These are phyloP conservation scores for Arthrobotrys entomopaga DNA, from an alignment of 2,329 filamentous ascomycete genomes.

Conservation along the genomic window DNA sequence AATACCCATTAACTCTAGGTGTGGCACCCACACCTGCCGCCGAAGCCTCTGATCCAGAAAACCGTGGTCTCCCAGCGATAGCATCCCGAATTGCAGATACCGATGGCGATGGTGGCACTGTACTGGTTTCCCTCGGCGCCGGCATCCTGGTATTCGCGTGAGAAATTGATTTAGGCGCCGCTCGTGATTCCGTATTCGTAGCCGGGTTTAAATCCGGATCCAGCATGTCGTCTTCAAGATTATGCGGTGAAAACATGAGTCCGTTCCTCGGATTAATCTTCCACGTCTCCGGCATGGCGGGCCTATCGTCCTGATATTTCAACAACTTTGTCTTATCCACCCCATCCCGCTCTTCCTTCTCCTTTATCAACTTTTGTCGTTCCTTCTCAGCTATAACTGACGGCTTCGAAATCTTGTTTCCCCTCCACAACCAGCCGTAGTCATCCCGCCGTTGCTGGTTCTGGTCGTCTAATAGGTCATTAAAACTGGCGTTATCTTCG, in stretches of 20 bases:
- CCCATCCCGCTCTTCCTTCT: conserved; percentile 71
- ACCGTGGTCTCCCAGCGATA: conserved; percentile 76
- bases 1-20: conserved; percentile 89
- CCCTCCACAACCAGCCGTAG: conserved; percentile 87
- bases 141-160: conserved; percentile 86
- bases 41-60: conserved; percentile 71
- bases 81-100: conserved; percentile 85
- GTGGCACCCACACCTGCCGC: conserved; percentile 77
- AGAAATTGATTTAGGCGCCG: conserved; percentile 78
- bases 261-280: conserved; percentile 78
- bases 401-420: conserved; percentile 79
- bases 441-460: conserved; percentile 86
- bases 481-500: conserved; percentile 98
- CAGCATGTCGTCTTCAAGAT: conserved; percentile 69
- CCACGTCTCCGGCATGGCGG: conserved; percentile 81
- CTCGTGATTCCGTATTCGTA: conserved; percentile 76
- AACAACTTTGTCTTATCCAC: conserved; percentile 71
- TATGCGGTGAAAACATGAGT: conserved; percentile 84
- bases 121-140: conserved; percentile 63
- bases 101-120: conserved; percentile 78
- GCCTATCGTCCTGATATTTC: conserved; percentile 74
- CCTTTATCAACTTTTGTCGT: conserved; percentile 79
- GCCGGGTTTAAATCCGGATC: conserved; percentile 71
- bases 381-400: conserved; percentile 72
- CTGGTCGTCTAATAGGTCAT: conserved; percentile 87